Evolutionary conservation across 768 basidiomycete genomes (phyloP), one percentile per base, ranked within the genome.

Genomic region (Mycena floridula): DNA sequence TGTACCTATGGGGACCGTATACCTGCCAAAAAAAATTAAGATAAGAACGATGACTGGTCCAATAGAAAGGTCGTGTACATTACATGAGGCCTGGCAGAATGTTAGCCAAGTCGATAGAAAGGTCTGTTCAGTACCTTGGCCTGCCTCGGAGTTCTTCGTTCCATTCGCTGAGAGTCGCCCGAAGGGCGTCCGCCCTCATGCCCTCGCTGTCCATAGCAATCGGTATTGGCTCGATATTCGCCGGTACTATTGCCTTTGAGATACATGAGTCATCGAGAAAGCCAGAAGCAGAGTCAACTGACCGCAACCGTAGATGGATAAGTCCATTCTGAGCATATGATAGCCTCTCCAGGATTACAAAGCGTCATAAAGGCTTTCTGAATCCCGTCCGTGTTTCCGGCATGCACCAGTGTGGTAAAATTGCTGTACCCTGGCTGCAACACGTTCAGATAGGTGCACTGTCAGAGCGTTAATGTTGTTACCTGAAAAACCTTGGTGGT

Each of bases 321-420:
- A 0, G 85, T 79, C 82, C 82, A 92, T 56, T 88, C 88, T 46
- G 73, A 72, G 9, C 70, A 69, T 1, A 84, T 58, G 32, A 82
- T 62, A 20, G 67, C 69, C 40, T 84, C 79, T 6, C 83, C 82
- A 3, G 75, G 74, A 52, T 89, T 82, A 58, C 77, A 78, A 8
- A 94, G 63, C 16, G 83, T 79, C 20, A 59, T 58, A 6, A 78
- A 68, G 20, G 72, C 66, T 52, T 84, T 82, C 48, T 57, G 54
- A 83, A 85, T 69, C 6, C 76, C 84, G 54, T 85, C 86, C 0
- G 85, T 89, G 55, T 85, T 88, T 12, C 86, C 86, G 15, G 70
- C 69, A 45, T 83, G 73, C 0, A 80, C 54, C 21, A 88, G 57
- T 2, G 72, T 74, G 3, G 68, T 61, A 56, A 68, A 87, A 56